Conservation (phyloP, 1,284 basidiomycete genomes). For the Meripilus lineatus region DNA sequence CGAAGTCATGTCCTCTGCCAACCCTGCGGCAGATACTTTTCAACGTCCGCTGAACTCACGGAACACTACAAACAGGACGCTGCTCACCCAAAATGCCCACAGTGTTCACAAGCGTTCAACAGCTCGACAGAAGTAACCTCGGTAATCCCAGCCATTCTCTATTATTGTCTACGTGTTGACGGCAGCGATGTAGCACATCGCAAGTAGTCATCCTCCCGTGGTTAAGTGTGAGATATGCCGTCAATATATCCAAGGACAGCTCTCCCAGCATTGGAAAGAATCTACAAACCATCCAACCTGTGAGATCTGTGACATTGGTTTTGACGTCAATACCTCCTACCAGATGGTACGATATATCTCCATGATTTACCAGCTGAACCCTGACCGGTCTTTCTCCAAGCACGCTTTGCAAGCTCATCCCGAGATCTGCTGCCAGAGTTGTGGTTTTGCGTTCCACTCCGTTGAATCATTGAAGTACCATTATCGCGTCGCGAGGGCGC, state of each 20-base stretch:
- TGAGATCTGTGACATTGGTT: background rate
- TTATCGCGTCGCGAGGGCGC: slow-evolving; percentile 3
- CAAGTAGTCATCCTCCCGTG: too few species aligned
- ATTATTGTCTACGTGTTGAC: too few species aligned
- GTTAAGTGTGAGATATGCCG: background rate
- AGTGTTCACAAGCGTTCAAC: too few species aligned
- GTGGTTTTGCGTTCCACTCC: slow-evolving; percentile 9
- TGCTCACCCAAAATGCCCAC: too few species aligned
- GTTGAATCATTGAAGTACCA: slow-evolving; percentile 8
- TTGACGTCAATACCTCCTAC: background rate
- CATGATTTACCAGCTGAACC: background rate
- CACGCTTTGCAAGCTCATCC: slow-evolving; percentile 9
- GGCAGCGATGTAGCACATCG: too few species aligned
- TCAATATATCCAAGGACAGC: background rate
- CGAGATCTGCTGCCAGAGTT: slow-evolving; percentile 11
- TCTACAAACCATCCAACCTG: slow-evolving; percentile 4
- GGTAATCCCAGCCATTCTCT: too few species aligned
- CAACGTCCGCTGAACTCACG: too few species aligned
- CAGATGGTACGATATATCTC: background rate
- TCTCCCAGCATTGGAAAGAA: background rate
- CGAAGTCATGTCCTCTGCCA: too few species aligned
- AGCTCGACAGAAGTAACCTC: too few species aligned
- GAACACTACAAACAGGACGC: too few species aligned
- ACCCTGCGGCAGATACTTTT: background rate
- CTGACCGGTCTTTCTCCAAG: slow-evolving; percentile 2